Evolutionary conservation across 352 stramenopile genomes (phyloP), one percentile per base, ranked within the genome.

Genomic region (Peronosclerospora sorghi): DNA sequence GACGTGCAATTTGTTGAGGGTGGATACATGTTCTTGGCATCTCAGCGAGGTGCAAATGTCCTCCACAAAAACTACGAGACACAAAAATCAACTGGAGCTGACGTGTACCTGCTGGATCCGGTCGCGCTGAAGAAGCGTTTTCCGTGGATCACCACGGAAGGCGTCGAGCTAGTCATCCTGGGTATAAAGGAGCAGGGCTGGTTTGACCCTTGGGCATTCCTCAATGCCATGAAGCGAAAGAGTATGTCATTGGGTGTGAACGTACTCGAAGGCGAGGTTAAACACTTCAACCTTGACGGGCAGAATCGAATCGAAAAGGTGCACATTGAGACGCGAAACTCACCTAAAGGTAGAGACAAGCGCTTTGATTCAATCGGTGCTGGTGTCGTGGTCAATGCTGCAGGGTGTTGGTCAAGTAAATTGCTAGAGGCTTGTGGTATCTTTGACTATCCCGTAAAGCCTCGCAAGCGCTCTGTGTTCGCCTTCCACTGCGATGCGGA

Each of bases 191-290:
- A 88, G 36, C 72, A 89, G 32, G 79, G 79, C 14, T 92, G 79
- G 79, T 92, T 92, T 51, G 79, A 92, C 29, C 79, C 79, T 4
- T 92, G 79, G 79, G 73, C 74, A 3, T 88, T 72, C 50, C 56
- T 92, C 38, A 66, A 54, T 8, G 76, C 75, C 9, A 74, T 91
- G 49, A 87, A 86, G 55, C 65, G 59, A 26, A 87, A 86, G 56
- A 77, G 68, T 47, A 42, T 77, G 2, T 48, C 64, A n/a, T 51
- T 91, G 10, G 79, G 75, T 18, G 79, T 91, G 32, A 59, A 87
- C 35, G 58, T 87, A 8, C 52, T 88, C 26, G 59, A 84, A 46
- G 79, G 79, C 35, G 74, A 88, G 23, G 65, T 85, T 20, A 75
- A 74, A 14, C 56, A 56, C 32, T 83, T 89, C 30, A 69, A 85